Evolutionary conservation across 2,329 filamentous ascomycete genomes (phyloP), one percentile per base, ranked within the genome.

Genomic region (Aspergillus sp.): DNA sequence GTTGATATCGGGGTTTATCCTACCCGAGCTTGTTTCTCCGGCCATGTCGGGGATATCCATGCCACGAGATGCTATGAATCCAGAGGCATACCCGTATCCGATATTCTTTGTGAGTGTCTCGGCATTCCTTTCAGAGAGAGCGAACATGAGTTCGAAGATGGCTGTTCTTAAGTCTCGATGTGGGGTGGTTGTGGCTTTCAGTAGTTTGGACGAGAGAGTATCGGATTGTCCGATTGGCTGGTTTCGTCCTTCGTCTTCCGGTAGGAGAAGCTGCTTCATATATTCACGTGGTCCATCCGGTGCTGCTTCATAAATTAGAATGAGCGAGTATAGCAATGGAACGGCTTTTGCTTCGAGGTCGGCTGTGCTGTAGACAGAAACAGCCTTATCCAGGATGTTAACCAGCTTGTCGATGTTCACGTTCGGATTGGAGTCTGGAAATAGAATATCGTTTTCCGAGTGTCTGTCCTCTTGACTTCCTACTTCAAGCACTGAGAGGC

Each of bases 51-150:
- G 88, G 26, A 95, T 74, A 0, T 83, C 76, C 8, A 97, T 81
- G 46, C 93, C 87, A 52, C 91, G 86, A 52, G 86, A 84, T 70
- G 90, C 84, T 10, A 98, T 72, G 62, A 93, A 95, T 0, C 93
- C 93, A 0, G 89, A 87, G 0, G 93, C 93, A 60, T 87, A 95
- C 0, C 93, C 93, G 62, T 95, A 98, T 0, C 93, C 93, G 8
- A 98, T 87, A 56, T 96, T 96, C 44, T 86, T 78, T 0, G 97
- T 86, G 59, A 96, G 93, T 29, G 76, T 85, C 10, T 77, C 78
- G 0, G 90, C 80, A 57, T 96, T 83, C 57, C 83, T 86, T 53
- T 84, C 85, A 0, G 89, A 95, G 29, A 97, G 75, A 53, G 94
- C 86, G 63, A 94, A 98, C 51, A 96, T 78, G 27, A 98, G 74